Evolutionary conservation across 179 eudicot genomes (phyloP), one percentile per base, ranked within the genome.

Genomic region (Amaranthus tricolor): DNA sequence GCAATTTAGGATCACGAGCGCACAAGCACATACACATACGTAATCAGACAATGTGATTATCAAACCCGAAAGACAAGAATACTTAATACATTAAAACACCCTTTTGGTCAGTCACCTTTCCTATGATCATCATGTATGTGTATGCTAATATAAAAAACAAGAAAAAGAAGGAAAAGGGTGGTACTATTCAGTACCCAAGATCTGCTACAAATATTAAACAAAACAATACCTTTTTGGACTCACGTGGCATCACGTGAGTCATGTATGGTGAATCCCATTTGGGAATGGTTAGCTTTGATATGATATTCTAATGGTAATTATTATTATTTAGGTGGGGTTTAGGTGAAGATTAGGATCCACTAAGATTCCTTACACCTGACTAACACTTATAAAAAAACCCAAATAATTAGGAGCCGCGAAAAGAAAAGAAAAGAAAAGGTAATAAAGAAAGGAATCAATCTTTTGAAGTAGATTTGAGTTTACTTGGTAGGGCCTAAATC

Each of bases 161-260:
- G 58, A 67, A 68, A 43, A 24, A n/a, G 65, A 21, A 2, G 12
- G 1, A 40, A 67, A 77, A 50, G 17, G 59, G 64, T 19, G 58
- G 59, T n/a, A 43, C 40, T 58, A 62, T 72, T 66, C 77, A 56
- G 74, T 44, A 59, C 71, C 17, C 58, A 78, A 76, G 84, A 82
- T 82, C 84, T 82, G 76, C 54, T 66, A 59, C 17, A 45, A 49
- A 77, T 9, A 15, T 12, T 54, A 68, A 61, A 51, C 68, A 74
- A 50, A 52, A 14, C 40, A 31, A 13, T 7, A 73, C 62, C 55
- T 62, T 62, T 44, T 72, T 19, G 69, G 66, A 57, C 74, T 78
- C 84, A 85, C 85, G 82, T 82, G 83, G 77, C 40, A 47, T 80
- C 85, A 85, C 84, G 88, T 85, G 88, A 85, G 78, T 66, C 82